Evolutionary conservation across 352 stramenopile genomes (phyloP).

Genomic region (Phytophthora quininea): DNA sequence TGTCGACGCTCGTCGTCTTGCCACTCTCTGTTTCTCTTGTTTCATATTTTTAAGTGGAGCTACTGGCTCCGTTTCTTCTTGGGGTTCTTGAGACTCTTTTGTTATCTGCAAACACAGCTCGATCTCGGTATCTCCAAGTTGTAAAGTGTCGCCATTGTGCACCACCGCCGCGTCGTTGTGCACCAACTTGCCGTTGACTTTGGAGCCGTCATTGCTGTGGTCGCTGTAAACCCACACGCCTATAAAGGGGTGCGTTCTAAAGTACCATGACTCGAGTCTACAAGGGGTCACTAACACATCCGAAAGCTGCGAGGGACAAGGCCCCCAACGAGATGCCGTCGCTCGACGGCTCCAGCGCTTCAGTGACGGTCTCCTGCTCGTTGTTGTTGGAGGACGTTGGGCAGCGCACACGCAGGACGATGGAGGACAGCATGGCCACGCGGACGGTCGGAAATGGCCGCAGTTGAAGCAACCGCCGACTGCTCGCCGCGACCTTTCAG

Average conservation of each 20-base stretch:
- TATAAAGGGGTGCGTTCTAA: constrained; percentile 52
- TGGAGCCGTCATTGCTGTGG: constrained; percentile 62
- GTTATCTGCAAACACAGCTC: constrained; percentile 36
- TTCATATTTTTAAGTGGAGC: constrained; percentile 20
- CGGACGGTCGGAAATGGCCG: not conserved
- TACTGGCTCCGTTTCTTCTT: constrained; percentile 10
- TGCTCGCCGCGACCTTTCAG: not conserved
- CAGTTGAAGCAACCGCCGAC: constrained; percentile 9
- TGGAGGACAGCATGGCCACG: constrained; percentile 16
- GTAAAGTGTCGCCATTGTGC: constrained; percentile 57
- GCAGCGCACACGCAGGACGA: constrained; percentile 18
- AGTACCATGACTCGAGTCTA: constrained; percentile 50
- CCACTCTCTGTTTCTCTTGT: constrained; percentile 9
- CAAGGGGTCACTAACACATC: constrained; percentile 12
- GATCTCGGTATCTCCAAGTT: constrained; percentile 64
- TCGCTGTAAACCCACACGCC: constrained; percentile 81
- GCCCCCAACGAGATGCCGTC: constrained; percentile 25
- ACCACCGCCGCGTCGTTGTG: constrained; percentile 63
- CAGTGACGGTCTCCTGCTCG: constrained; percentile 9
- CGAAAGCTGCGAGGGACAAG: constrained; percentile 10
- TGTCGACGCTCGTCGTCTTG: constrained; percentile 22
- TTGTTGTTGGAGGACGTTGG: constrained; percentile 18
- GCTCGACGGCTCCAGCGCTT: constrained; percentile 3
- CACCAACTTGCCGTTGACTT: constrained; percentile 47
- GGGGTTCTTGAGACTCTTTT: constrained; percentile 10